Conservation (phyloP, 495 filamentous ascomycete genomes). For the Aspergillus saccharolyticus region DNA sequence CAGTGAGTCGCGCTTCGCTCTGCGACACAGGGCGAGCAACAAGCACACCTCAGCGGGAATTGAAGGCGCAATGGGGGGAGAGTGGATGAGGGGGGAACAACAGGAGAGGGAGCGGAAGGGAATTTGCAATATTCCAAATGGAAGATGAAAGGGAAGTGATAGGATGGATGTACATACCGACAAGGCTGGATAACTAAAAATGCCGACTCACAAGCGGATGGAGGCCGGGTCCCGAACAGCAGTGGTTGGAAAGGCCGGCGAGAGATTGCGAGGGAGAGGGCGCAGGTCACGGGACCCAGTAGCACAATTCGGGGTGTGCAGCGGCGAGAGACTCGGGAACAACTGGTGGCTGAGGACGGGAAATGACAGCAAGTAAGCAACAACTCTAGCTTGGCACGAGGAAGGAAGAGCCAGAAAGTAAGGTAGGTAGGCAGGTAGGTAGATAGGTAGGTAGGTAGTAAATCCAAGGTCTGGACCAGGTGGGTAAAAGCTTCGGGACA, state of each 20-base stretch:
- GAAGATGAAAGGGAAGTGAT: conserved; percentile 8
- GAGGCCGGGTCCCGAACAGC: conserved; percentile 38
- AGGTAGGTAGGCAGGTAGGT: too few relatives aligned
- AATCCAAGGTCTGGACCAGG: conserved; percentile 1
- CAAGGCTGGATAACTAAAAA: conserved; percentile 43
- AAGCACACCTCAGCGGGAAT: conserved; percentile 9
- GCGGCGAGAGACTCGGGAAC: neutral
- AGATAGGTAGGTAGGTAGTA: conserved; percentile 1
- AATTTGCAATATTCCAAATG: conserved; percentile 7
- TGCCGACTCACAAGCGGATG: conserved; percentile 44
- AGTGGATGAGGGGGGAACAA: conserved; percentile 3
- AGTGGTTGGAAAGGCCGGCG: conserved; percentile 30
- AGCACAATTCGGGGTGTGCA: neutral
- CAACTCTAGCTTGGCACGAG: neutral
- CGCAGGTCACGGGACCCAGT: conserved; percentile 35
- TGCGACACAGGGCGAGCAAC: conserved; percentile 26
- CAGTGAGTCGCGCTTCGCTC: conserved; percentile 25
- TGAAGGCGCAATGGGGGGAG: conserved; percentile 4
- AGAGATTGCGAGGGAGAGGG: conserved; percentile 21
- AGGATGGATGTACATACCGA: conserved; percentile 42
- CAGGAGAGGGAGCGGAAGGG: neutral
- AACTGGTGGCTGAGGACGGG: conserved; percentile 16
- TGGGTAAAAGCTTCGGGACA: neutral
- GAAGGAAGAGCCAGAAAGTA: too few relatives aligned
- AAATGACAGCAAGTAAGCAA: conserved; percentile 4